Evolutionary conservation across 495 filamentous ascomycete genomes (phyloP), one percentile per base, ranked within the genome.

Genomic region (Neurospora cerealis): DNA sequence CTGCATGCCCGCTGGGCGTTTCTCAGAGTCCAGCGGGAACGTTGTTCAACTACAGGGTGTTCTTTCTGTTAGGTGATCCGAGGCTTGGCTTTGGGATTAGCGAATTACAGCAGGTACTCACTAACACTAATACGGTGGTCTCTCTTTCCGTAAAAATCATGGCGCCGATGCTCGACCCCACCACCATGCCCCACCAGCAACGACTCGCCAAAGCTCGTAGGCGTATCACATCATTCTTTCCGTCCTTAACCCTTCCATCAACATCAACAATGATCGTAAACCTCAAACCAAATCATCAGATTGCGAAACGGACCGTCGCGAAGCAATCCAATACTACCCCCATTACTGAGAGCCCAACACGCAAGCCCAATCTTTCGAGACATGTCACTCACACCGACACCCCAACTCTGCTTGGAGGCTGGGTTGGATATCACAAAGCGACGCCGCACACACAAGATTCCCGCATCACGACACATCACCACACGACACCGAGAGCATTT

Each of bases 51-150:
- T 28, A 28, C 21, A 15, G 39, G 4, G 4, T 15, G 13, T 5
- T 1, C 13, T 17, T 41, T 5, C 4, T 5, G 39, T 41, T 42
- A 42, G 2, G 5, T 1, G 15, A 17, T 2, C 2, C 1, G 0
- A 19, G 15, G 0, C 5, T 42, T 15, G 6, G 21, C 10, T 34
- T 34, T 34, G 11, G 6, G 0, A 17, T 34, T 6, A 66, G 54
- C 28, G 1, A 8, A 6, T 0, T 5, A 4, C 3, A 19, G 54
- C 54, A 2, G 28, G 0, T 10, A 2, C 1, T 0, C 13, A 34
- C 54, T 66, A 66, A 66, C 54, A 66, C 54, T 36, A 15, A 60
- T 0, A 66, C 5, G 2, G 4, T 1, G 0, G 9, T 19, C 15
- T 0, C 15, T 19, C 21, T 7, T 60, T 60, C 48, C 48, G 0